Evolutionary conservation across 768 basidiomycete species (phyloP).

Genomic region (Sporobolomyces phaffii): DNA sequence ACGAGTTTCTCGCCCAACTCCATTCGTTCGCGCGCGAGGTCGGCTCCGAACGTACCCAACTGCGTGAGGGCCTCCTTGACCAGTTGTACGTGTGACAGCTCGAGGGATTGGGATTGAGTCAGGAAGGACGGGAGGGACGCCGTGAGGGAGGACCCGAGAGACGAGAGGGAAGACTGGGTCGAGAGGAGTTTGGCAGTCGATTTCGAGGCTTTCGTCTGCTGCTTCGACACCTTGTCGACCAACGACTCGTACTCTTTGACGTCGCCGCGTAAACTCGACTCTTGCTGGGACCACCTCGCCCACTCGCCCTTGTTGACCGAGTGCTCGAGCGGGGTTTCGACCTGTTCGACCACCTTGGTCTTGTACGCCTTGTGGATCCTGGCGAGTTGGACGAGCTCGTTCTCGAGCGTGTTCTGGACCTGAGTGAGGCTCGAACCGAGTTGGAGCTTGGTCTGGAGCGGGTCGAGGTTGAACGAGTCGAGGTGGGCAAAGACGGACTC

Average conservation of each 20-base stretch:
- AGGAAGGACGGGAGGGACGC: slow-evolving; percentile 22
- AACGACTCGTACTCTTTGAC: slow-evolving; percentile 31
- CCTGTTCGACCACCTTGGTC: slow-evolving; percentile 12
- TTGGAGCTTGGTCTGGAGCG: neutral
- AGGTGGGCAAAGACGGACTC: slow-evolving; percentile 13
- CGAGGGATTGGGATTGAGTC: slow-evolving; percentile 13
- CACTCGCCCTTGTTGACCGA: slow-evolving; percentile 25
- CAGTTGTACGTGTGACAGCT: slow-evolving; percentile 24
- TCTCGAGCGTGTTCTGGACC: slow-evolving; percentile 10
- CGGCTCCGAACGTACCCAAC: slow-evolving; percentile 31
- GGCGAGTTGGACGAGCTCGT: slow-evolving; percentile 22
- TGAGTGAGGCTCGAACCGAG: neutral
- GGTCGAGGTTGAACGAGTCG: neutral
- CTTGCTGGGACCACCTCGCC: slow-evolving; percentile 11
- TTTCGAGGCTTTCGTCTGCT: slow-evolving; percentile 23
- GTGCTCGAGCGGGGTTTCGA: slow-evolving; percentile 23
- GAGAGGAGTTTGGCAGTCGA: slow-evolving; percentile 33
- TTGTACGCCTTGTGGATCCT: slow-evolving; percentile 27
- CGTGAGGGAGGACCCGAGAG: slow-evolving; percentile 23
- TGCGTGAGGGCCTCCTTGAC: slow-evolving; percentile 34
- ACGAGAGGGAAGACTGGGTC: slow-evolving; percentile 21
- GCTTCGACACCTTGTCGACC: slow-evolving; percentile 32
- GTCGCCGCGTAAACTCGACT: slow-evolving; percentile 1
- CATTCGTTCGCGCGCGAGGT: slow-evolving; percentile 41
- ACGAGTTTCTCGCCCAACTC: slow-evolving; percentile 38